Base-by-base conservation (phyloP, 2,329 filamentous ascomycete genomes). In the Drechslerella stenobrocha region DNA sequence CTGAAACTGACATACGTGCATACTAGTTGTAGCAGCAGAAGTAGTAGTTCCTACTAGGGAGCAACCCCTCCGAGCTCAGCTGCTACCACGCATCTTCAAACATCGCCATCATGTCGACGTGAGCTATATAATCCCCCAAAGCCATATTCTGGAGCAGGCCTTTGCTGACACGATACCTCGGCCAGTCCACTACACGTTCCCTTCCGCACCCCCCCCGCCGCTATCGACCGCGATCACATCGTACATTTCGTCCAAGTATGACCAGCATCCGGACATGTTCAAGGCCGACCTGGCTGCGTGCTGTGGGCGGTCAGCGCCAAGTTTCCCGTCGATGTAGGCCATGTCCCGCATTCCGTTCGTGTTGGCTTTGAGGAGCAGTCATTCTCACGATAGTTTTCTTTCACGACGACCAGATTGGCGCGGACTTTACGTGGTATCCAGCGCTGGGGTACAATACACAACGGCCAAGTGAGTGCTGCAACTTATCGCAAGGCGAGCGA, bases 181-280 rank as follows among this genome's bases (percentile, higher is more conserved):
- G 6, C 24, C n/a, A 69, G 63, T 18, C 63, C 63, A 3, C 82
- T 95, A 58, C 84, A 86, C 75, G 81, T 96, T 70, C 91, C 92
- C 6, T 97, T 97, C 78, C 89, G 92, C 73, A 88, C 81, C 96
- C 37, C 87, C 87, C 64, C 63, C 56, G 45, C 63, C 63, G 24
- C 82, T 97, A 69, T 87, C 89, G 57, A 81, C 84, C 69, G 88
- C 90, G 50, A 90, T 98, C 76, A 90, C 89, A 71, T 87, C 93
- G 76, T 97, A 98, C 79, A 97, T 98, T 74, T 95, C 90, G 69
- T 87, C 85, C 77, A 96, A 97, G 81, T 97, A 97, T 86, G 92
- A 97, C 77, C 93, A 98, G 76, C 92, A 96, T 75, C 92, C 93
- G 30, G 90, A 96, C 77, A 95, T 96, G 87, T 98, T 98, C 77